These are phyloP conservation scores for Saccharomycopsis sp. DNA, from an alignment of 805 yeast species.

Conservation along the genomic window DNA sequence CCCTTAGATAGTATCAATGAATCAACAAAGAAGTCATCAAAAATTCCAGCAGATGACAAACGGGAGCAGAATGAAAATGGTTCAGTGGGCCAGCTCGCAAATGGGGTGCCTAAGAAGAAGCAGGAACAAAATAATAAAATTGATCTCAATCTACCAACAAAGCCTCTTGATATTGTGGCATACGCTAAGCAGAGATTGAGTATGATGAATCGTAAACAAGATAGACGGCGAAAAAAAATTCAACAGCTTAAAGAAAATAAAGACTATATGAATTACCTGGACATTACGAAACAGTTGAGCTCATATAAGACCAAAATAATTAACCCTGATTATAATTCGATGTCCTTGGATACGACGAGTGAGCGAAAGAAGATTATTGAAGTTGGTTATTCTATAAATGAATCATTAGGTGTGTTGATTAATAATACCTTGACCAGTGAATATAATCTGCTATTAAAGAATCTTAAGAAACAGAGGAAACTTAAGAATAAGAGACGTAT, in stretches of 20 bases:
- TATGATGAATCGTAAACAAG: conserved; percentile 30
- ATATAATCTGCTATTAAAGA: conserved; percentile 6
- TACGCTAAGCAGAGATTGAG: conserved; percentile 45
- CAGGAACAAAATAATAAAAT: conserved; percentile 1
- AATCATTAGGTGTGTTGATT: conserved; percentile 8
- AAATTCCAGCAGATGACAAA: no score
- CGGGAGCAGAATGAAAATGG: not conserved
- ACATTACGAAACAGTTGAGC: conserved; percentile 13
- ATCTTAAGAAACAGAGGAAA: conserved; percentile 8
- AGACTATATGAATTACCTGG: conserved; percentile 5
- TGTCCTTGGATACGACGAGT: not conserved
- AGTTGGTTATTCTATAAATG: conserved; percentile 7
- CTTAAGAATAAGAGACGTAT: conserved; percentile 5
- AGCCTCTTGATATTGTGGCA: conserved; percentile 46
- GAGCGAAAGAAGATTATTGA: not conserved
- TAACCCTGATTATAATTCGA: not conserved
- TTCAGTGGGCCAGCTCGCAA: not conserved
- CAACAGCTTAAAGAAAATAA: conserved; percentile 6
- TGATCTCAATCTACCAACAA: conserved; percentile 21
- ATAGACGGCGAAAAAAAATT: not conserved
- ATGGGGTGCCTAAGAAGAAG: conserved; percentile 2
- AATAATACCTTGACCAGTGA: conserved; percentile 7
- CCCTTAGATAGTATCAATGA: no score
- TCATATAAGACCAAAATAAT: conserved; percentile 10
- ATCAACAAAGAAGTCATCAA: conserved; percentile 1